phyloP scores from a whole-genome alignment of 148 eudicot genomes.

The Persicaria tinctoria region DNA sequence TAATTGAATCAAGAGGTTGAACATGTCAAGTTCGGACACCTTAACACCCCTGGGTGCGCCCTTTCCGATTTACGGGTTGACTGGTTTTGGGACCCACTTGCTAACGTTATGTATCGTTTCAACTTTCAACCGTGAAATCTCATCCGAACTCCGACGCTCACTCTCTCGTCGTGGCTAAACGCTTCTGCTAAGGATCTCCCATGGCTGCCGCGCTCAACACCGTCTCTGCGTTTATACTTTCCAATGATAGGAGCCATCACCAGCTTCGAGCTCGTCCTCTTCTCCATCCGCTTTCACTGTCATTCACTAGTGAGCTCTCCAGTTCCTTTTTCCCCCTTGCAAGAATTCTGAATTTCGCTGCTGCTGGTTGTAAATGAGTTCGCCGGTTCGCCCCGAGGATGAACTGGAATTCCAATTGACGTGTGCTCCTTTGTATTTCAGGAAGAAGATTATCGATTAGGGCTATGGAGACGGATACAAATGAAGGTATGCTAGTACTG shows the following conservation, averaged over 20 bases:
- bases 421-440: conserved; percentile 13
- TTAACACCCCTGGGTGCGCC: no score
- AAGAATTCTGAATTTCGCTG: neutral
- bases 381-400: neutral
- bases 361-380: neutral
- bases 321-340: conserved; percentile 1
- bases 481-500: conserved; percentile 42
- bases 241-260: conserved; percentile 19
- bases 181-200: conserved; percentile 4
- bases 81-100: no score
- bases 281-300: conserved; percentile 18
- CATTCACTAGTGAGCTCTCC: conserved; percentile 36
- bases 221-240: conserved; percentile 33
- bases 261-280: conserved; percentile 30
- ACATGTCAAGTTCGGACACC: no score
- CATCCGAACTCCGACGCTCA: neutral
- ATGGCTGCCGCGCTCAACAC: conserved; percentile 53
- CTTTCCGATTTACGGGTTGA: no score
- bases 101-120: no score
- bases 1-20: no score
- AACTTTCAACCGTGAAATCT: neutral
- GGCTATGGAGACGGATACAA: conserved; percentile 73
- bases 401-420: neutral
- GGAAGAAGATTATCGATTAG: conserved; percentile 60
- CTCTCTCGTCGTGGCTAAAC: neutral